Evolutionary conservation across 2,329 filamentous ascomycete genomes (phyloP).

Genomic region (Ophiocordyceps camponoti-rufipedis): DNA sequence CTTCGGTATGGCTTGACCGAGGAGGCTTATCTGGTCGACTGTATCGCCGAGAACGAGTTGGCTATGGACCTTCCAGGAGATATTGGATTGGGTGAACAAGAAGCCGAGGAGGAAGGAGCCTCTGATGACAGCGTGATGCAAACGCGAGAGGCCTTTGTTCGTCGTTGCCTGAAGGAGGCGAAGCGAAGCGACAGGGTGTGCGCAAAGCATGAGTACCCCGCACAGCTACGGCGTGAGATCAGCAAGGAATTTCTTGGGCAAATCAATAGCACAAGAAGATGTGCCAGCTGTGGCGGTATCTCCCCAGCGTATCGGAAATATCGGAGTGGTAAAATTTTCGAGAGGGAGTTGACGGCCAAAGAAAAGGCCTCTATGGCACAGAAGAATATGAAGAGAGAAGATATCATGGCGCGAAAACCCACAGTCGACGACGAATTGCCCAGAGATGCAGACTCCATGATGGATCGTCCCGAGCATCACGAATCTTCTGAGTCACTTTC

Average conservation of each 20-base stretch:
- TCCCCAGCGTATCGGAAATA: conserved; percentile 80
- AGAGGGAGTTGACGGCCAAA: conserved; percentile 58
- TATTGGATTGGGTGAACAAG: conserved; percentile 29
- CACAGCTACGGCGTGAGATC: conserved; percentile 55
- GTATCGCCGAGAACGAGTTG: conserved; percentile 25
- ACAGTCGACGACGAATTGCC: conserved; percentile 15
- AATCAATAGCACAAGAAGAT: conserved; percentile 52
- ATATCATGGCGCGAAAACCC: conserved; percentile 39
- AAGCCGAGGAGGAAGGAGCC: conserved; percentile 46
- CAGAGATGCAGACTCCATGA: conserved; percentile 55
- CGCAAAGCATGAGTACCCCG: conserved; percentile 69
- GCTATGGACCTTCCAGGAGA: conserved; percentile 14
- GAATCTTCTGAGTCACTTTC: conserved; percentile 25
- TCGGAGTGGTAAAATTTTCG: conserved; percentile 82
- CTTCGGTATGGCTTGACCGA: conserved; percentile 68
- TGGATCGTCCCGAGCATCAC: conserved; percentile 29
- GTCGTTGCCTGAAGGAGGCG: conserved; percentile 43
- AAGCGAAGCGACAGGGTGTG: conserved; percentile 30
- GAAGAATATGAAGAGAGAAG: conserved; percentile 43
- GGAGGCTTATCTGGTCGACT: conserved; percentile 42
- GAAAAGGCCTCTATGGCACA: conserved; percentile 63
- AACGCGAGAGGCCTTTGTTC: conserved; percentile 49
- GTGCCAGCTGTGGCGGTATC: conserved; percentile 47
- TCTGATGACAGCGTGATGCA: conserved; percentile 32
- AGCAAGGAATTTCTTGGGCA: conserved; percentile 68